Evolutionary conservation across 805 yeast genomes (phyloP), one percentile per base, ranked within the genome.

Genomic region (Zygosaccharomyces bisporus): DNA sequence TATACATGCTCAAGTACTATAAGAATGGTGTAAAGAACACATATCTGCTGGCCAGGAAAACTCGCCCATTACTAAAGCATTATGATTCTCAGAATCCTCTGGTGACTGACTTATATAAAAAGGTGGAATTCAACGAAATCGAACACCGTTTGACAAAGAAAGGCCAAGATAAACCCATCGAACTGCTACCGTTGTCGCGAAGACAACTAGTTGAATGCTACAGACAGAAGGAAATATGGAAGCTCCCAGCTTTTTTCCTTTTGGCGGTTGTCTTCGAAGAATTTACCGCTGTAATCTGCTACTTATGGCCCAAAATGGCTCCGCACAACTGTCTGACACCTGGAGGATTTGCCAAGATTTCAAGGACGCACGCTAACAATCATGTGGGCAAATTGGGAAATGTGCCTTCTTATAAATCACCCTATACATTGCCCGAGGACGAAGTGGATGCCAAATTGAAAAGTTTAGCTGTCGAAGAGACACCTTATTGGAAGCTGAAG

Each of bases 261-360:
- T 50, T 77, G 5, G 65, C 74, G 37, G 36, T 74, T 20, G 50
- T 77, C 2, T 79, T 77, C 57, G 75, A 75, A 55, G 86, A 80
- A 52, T 54, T 65, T 40, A 75, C 83, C 0, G 81, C 83, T 0
- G 16, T 76, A 1, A 49, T 80, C 4, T 77, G 82, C 54, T 76
- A 71, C 43, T 57, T 68, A 3, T 56, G 78, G 39, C 86, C 86
- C 0, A 76, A 74, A 49, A 55, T 80, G 4, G 72, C 80, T 0
- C 82, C 84, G 7, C 73, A 72, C 64, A 79, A 83, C 8, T 80
- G 84, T 58, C 66, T 76, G 7, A 64, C 78, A 24, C 82, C 83
- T 1, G 62, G 65, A 4, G 55, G 61, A 5, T 56, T 57, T 16
- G 52, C 56, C 14, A 70, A 63, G 41, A 32, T 67, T 60, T 43